phyloP scores from a whole-genome alignment of 2,329 filamentous ascomycete species.

The Gaeumannomyces tritici region DNA sequence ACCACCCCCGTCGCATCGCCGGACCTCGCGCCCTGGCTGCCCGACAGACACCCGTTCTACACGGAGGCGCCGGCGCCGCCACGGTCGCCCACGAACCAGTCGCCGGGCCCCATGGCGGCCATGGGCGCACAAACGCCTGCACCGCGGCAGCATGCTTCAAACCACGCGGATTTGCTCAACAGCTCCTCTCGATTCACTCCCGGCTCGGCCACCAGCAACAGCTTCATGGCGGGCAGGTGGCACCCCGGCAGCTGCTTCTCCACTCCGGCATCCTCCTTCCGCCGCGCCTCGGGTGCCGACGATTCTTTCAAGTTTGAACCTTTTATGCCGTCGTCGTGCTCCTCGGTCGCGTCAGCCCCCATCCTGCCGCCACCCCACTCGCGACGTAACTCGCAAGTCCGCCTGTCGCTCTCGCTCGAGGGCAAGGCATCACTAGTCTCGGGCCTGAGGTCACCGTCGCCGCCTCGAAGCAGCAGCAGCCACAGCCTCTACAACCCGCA shows the following conservation, averaged over 20 bases:
- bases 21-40: conserved; percentile 12
- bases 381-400: conserved; percentile 44
- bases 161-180: background rate
- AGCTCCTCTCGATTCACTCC: conserved; percentile 27
- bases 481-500: conserved; percentile 16
- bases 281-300: conserved; percentile 18
- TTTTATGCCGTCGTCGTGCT: conserved; percentile 32
- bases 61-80: background rate
- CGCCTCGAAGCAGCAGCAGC: conserved; percentile 39
- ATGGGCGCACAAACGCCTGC: conserved; percentile 6
- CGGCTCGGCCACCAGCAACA: conserved; percentile 16
- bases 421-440: conserved; percentile 82
- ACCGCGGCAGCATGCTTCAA: conserved; percentile 1
- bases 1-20: conserved; percentile 13
- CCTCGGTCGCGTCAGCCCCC: conserved; percentile 26
- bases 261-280: conserved; percentile 30
- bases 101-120: background rate
- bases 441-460: conserved; percentile 52
- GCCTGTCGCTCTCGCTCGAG: conserved; percentile 75
- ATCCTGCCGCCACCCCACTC: conserved; percentile 24
- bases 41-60: conserved; percentile 5
- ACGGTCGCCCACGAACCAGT: background rate
- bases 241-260: conserved; percentile 43
- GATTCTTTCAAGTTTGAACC: conserved; percentile 36
- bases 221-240: conserved; percentile 48